Percentiles rank a stretch among this genome's conserved stretches.
phyloP scores from a whole-genome alignment of 305 asterid genomes.

The Monarda citriodora region DNA sequence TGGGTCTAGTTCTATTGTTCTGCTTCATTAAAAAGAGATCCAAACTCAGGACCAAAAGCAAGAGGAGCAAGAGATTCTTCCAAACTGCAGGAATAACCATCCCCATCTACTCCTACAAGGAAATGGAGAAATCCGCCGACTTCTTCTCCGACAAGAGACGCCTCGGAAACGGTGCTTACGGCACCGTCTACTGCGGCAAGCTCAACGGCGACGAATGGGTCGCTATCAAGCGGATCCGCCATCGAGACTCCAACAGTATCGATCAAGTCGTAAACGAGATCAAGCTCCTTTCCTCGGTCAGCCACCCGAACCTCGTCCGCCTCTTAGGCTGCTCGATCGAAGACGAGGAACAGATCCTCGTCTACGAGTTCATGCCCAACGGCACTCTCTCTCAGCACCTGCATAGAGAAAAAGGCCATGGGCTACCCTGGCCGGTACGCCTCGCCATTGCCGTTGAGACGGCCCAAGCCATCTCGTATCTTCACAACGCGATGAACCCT shows the following conservation, averaged over 20 bases:
- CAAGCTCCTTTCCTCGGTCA: conserved; percentile 59
- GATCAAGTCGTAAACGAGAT: conserved; percentile 74
- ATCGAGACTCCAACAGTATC: conserved; percentile 38
- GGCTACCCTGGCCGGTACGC: conserved; percentile 57
- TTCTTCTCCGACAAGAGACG: conserved; percentile 55
- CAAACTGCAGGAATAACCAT: conserved; percentile 57
- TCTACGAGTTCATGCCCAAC: conserved; percentile 76
- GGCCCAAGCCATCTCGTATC: conserved; percentile 67
- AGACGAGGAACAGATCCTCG: conserved; percentile 61
- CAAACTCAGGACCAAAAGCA: conserved; percentile 28
- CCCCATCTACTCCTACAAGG: conserved; percentile 55
- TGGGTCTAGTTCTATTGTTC: conserved; percentile 42
- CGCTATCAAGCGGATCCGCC: conserved; percentile 61
- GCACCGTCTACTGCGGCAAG: conserved; percentile 69
- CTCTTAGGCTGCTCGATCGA: conserved; percentile 67
- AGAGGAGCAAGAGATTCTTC: conserved; percentile 31
- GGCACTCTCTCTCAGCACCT: conserved; percentile 71
- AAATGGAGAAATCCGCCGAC: conserved; percentile 68
- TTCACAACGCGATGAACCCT: conserved; percentile 59
- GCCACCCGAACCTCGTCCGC: conserved; percentile 71
- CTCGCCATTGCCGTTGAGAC: conserved; percentile 63
- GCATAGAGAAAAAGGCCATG: conserved; percentile 38
- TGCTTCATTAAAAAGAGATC: conserved; percentile 46
- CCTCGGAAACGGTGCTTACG: conserved; percentile 77
- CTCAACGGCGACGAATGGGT: conserved; percentile 51